These are phyloP conservation scores for Kockiozyma suomiensis DNA, from an alignment of 805 yeast genomes.

Conservation along the genomic window DNA sequence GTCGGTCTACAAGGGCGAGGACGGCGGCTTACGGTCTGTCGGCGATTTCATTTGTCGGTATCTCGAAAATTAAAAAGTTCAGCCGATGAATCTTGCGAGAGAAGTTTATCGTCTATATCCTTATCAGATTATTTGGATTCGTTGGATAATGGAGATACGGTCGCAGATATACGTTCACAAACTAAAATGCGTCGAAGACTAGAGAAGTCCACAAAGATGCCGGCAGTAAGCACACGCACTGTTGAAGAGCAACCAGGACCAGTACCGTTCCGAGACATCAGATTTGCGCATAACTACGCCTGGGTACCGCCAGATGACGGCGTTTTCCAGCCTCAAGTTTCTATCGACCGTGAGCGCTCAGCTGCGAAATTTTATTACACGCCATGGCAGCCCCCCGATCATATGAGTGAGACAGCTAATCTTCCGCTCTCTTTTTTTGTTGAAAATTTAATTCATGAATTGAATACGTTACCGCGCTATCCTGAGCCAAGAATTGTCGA, in stretches of 20 bases:
- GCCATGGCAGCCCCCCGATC: not conserved
- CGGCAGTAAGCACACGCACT: not conserved
- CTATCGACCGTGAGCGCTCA: not conserved
- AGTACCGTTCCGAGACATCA: not conserved
- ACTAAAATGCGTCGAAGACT: not conserved
- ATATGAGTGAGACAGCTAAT: slow-evolving; percentile 1
- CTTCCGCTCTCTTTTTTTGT: slow-evolving; percentile 16
- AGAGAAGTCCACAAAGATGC: not conserved
- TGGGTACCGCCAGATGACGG: slow-evolving; percentile 9
- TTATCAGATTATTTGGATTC: slow-evolving; percentile 5
- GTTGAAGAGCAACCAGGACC: not conserved
- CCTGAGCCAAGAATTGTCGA: not conserved
- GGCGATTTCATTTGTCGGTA: not conserved
- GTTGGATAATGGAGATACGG: not conserved
- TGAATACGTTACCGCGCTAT: slow-evolving; percentile 1
- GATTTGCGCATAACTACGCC: slow-evolving; percentile 2
- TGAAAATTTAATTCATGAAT: slow-evolving; percentile 7
- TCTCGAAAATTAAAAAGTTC: not conserved
- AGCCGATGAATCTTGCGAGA: too few species aligned
- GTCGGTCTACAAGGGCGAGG: not conserved
- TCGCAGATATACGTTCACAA: not conserved
- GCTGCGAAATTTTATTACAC: not conserved
- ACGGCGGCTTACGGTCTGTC: not conserved
- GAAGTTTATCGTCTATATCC: not conserved
- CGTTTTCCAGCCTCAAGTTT: slow-evolving; percentile 4